phyloP scores from a whole-genome alignment of 495 filamentous ascomycete genomes.

The Penicillium egyptiacum region DNA sequence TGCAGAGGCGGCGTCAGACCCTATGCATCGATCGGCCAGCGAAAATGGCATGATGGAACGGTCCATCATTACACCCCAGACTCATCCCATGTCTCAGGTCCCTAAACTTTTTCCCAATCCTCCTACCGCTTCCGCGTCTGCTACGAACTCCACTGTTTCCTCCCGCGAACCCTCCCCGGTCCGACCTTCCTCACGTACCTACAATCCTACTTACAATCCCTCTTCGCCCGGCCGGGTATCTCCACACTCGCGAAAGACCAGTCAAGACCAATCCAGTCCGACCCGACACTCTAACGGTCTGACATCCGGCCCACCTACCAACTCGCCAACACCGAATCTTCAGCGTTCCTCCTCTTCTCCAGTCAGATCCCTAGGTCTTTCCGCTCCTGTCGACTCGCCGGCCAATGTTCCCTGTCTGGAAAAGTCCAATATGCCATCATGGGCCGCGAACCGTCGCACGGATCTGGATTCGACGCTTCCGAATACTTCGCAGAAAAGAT shows the following conservation, averaged over 20 bases:
- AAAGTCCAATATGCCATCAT: slow-evolving; percentile 63
- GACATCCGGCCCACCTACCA: slow-evolving; percentile 38
- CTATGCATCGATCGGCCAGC: slow-evolving; percentile 29
- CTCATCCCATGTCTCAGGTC: slow-evolving; percentile 36
- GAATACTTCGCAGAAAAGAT: slow-evolving; percentile 48
- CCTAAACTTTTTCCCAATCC: slow-evolving; percentile 39
- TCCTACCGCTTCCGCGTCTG: slow-evolving; percentile 35
- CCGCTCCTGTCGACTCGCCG: slow-evolving; percentile 54
- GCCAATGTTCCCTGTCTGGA: slow-evolving; percentile 60
- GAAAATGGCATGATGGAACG: slow-evolving; percentile 39
- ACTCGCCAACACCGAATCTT: slow-evolving; percentile 59
- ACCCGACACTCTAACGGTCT: slow-evolving; percentile 50
- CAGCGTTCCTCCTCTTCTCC: slow-evolving; percentile 65
- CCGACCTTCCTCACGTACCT: slow-evolving; percentile 37
- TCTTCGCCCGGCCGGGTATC: slow-evolving; percentile 32
- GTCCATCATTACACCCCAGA: slow-evolving; percentile 32
- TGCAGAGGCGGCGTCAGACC: slow-evolving; percentile 31
- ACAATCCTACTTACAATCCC: slow-evolving; percentile 35
- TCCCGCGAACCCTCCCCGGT: slow-evolving; percentile 54
- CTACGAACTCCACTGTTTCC: slow-evolving; percentile 45
- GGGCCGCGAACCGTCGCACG: slow-evolving; percentile 51
- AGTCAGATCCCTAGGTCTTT: slow-evolving; percentile 56
- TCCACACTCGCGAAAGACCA: slow-evolving; percentile 66
- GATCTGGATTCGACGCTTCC: slow-evolving; percentile 40
- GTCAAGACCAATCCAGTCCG: slow-evolving; percentile 64